These are phyloP conservation scores for Przewalskia tangutica DNA, from an alignment of 257 asterid genomes.

Conservation along the genomic window DNA sequence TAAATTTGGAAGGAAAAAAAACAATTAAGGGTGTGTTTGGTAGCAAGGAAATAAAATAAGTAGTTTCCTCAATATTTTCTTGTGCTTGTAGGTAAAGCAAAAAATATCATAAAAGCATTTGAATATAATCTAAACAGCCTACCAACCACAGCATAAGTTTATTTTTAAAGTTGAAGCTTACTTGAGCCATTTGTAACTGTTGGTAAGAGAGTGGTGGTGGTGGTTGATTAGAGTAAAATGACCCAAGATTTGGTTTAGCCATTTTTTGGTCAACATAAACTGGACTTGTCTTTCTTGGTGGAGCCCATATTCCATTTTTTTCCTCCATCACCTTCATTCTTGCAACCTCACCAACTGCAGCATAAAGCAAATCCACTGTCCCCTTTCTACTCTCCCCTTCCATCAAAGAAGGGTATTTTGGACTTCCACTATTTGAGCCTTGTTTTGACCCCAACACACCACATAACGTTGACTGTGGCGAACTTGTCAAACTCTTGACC, in stretches of 20 bases:
- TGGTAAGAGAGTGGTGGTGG: slow-evolving; percentile 22
- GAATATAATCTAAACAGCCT: no score
- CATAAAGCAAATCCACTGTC: slow-evolving; percentile 40
- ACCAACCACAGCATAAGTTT: no score
- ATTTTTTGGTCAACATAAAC: neutral
- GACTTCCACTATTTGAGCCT: slow-evolving; percentile 33
- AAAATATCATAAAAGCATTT: no score
- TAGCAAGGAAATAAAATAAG: no score
- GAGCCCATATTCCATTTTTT: neutral
- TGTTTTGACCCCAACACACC: slow-evolving; percentile 20
- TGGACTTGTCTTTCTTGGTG: slow-evolving; percentile 19
- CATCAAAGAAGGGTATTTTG: slow-evolving; percentile 16
- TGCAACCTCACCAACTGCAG: slow-evolving; percentile 52
- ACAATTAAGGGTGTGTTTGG: no score
- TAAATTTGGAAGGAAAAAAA: neutral
- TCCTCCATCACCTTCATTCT: slow-evolving; percentile 44
- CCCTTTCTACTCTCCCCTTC: neutral
- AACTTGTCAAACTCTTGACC: slow-evolving; percentile 41
- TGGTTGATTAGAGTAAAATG: slow-evolving; percentile 9
- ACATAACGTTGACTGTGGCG: slow-evolving; percentile 73
- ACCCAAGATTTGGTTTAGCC: slow-evolving; percentile 2
- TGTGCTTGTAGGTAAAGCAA: no score
- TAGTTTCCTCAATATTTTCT: no score
- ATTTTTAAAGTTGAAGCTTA: neutral
- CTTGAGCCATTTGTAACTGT: slow-evolving; percentile 42